A percentile compares a stretch with the other conserved stretches of the same genome.
Conservation (phyloP, 805 yeast genomes). For the Schwanniomyces yamadae region DNA sequence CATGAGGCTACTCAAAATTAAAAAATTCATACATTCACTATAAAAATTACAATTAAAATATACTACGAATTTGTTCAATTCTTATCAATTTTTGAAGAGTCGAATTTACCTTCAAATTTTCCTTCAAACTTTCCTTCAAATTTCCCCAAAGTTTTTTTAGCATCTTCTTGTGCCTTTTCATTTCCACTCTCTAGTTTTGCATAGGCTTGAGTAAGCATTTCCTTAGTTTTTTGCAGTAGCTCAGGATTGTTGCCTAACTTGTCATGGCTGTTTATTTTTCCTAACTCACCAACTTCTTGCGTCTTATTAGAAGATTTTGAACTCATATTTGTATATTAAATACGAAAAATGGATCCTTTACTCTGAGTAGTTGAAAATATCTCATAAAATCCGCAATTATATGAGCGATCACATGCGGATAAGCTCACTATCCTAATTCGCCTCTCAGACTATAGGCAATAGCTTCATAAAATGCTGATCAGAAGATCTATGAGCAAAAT, state of each 20-base stretch:
- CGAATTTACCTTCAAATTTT: constrained; percentile 10
- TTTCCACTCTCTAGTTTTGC: constrained; percentile 3
- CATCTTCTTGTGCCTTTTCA: not conserved
- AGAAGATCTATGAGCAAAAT: too few species aligned
- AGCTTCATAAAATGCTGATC: not conserved
- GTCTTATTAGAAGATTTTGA: not conserved
- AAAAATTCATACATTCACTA: not conserved
- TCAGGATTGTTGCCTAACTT: constrained; percentile 5
- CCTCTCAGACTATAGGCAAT: not conserved
- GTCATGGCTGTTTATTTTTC: constrained; percentile 10
- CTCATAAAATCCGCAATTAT: too few species aligned
- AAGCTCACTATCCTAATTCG: too few species aligned
- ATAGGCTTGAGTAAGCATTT: constrained; percentile 3
- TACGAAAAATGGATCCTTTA: not conserved
- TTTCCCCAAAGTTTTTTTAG: constrained; percentile 9
- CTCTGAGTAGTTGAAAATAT: too few species aligned
- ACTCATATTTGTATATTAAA: not conserved
- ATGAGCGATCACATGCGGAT: too few species aligned
- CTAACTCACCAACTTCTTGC: constrained; percentile 14
- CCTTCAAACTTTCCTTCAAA: constrained; percentile 11
- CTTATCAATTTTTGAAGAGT: constrained; percentile 1
- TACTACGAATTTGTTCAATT: not conserved
- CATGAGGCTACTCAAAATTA: not conserved
- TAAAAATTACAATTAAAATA: not conserved
- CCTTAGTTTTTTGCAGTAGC: constrained; percentile 1